phyloP scores from a whole-genome alignment of 306 rosid genomes.

The Bauhinia variegata region DNA sequence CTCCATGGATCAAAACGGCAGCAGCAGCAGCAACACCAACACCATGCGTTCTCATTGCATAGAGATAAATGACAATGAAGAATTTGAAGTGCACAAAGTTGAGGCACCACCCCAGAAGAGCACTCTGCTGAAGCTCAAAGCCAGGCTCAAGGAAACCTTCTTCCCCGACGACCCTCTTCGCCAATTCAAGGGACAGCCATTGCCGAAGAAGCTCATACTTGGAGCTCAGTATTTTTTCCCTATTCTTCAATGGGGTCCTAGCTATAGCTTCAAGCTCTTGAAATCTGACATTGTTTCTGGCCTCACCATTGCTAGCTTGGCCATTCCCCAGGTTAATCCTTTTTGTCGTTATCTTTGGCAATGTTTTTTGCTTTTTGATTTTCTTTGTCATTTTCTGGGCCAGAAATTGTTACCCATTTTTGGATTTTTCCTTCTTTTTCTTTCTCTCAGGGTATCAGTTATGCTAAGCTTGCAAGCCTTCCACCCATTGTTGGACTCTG shows the following conservation, averaged over 20 bases:
- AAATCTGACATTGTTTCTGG: constrained; percentile 92
- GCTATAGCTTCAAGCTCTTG: constrained; percentile 64
- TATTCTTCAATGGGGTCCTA: constrained; percentile 86
- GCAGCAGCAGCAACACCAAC: neutral
- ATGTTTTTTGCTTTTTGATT: neutral
- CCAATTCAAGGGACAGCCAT: constrained; percentile 80
- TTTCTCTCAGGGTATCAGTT: constrained; percentile 81
- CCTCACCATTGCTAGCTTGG: constrained; percentile 95
- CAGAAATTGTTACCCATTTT: neutral
- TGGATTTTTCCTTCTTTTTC: neutral
- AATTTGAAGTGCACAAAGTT: constrained; percentile 72
- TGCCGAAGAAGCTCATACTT: constrained; percentile 51
- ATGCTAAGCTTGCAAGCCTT: constrained; percentile 88
- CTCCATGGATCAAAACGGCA: constrained; percentile 34
- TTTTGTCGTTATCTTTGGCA: too few relatives aligned
- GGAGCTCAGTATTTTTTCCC: constrained; percentile 87
- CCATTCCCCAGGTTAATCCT: constrained; percentile 93
- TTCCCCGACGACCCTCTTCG: constrained; percentile 95
- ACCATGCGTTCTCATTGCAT: constrained; percentile 49
- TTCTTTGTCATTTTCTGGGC: neutral
- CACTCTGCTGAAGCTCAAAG: constrained; percentile 53
- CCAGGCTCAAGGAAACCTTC: constrained; percentile 74
- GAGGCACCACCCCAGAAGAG: constrained; percentile 70
- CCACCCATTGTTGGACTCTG: constrained; percentile 97
- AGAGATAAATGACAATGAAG: constrained; percentile 34